Conservation (phyloP, 306 rosid species). For the Cucumis sativus region DNA sequence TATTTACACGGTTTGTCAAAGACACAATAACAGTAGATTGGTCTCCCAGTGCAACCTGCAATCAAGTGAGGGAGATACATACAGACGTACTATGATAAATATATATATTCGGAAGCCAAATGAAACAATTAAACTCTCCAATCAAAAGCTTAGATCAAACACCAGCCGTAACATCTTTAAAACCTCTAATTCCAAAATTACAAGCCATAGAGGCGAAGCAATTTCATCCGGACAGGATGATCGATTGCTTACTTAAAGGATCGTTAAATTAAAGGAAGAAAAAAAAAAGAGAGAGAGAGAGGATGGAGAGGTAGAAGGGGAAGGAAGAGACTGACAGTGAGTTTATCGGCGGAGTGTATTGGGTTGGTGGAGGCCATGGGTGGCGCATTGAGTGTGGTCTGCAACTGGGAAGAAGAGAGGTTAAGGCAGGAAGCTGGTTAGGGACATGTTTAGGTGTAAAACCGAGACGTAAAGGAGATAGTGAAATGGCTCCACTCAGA, state of each 20-base stretch:
- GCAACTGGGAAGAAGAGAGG: background rate
- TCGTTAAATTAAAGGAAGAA: background rate
- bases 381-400: conserved; percentile 7
- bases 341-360: conserved; percentile 32
- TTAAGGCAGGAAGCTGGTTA: too few species aligned
- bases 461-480: conserved; percentile 1
- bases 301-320: background rate
- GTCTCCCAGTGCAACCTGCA: conserved; percentile 33
- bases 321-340: conserved; percentile 36
- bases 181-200: background rate
- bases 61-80: conserved; percentile 2
- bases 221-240: background rate
- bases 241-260: background rate
- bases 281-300: too few species aligned
- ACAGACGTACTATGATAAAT: background rate
- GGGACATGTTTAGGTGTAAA: background rate
- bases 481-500: conserved; percentile 6
- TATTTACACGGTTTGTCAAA: conserved; percentile 53
- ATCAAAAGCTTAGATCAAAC: background rate
- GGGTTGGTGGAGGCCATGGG: conserved; percentile 62
- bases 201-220: background rate
- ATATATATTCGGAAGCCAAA: background rate
- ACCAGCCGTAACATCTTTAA: background rate
- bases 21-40: conserved; percentile 22
- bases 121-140: background rate